These are phyloP conservation scores for Echeveria elegans DNA, from an alignment of 164 flowering plant genomes.

Conservation along the genomic window DNA sequence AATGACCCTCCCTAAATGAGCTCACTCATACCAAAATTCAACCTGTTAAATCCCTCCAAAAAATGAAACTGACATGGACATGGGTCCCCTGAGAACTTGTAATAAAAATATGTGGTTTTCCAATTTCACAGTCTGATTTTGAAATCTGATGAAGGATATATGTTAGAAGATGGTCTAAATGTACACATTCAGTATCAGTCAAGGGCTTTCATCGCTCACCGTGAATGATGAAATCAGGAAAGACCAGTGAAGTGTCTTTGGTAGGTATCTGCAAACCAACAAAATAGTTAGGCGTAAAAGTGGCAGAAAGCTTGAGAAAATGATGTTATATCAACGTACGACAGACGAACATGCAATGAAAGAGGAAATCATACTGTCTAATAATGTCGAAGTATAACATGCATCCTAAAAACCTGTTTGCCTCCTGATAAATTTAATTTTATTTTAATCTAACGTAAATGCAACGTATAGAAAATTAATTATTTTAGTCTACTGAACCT, in stretches of 20 bases:
- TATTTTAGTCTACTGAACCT: too few species aligned
- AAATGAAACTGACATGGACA: neutral
- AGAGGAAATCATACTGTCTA: too few species aligned
- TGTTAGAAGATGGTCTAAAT: too few species aligned
- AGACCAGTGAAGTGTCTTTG: constrained; percentile 69
- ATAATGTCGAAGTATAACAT: neutral
- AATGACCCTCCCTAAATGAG: neutral
- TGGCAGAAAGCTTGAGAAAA: neutral
- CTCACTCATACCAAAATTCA: neutral
- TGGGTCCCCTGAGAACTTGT: neutral
- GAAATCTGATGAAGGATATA: too few species aligned
- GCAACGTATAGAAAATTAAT: neutral
- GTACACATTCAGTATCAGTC: neutral
- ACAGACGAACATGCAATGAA: neutral
- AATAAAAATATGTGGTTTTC: neutral
- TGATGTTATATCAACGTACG: neutral
- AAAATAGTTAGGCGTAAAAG: neutral
- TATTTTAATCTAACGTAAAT: too few species aligned
- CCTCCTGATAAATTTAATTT: too few species aligned
- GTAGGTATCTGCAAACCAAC: constrained; percentile 36
- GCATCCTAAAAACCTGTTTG: neutral
- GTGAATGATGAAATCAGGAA: constrained; percentile 76
- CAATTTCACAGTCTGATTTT: neutral
- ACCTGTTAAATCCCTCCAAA: neutral
- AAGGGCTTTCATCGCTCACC: constrained; percentile 29